These are phyloP conservation scores for Aureococcus anophagefferens DNA, from an alignment of 108 stramenopile species.

Conservation along the genomic window DNA sequence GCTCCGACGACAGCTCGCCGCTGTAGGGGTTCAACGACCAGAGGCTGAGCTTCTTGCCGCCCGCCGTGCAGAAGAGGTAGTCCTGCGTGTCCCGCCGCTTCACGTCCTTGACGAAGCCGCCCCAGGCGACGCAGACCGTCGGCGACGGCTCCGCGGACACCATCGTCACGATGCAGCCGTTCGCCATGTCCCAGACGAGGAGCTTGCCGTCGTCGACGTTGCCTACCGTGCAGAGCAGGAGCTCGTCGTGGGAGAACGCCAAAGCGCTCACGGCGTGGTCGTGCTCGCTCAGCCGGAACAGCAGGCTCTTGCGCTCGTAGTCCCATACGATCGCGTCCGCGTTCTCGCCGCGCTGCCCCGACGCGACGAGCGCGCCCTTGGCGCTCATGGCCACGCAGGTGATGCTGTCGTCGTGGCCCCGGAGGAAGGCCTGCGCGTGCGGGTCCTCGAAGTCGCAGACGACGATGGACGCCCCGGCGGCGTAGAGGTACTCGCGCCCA, in stretches of 20 bases:
- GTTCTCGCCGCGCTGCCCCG: conserved; percentile 37
- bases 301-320: conserved; percentile 16
- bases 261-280: conserved; percentile 39
- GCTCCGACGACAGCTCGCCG: conserved; percentile 24
- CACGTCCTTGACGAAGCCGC: conserved; percentile 39
- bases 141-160: conserved; percentile 20
- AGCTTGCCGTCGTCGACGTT: conserved; percentile 35
- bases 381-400: conserved; percentile 13
- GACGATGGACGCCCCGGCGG: conserved; percentile 32
- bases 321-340: conserved; percentile 47
- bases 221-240: conserved; percentile 34
- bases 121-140: conserved; percentile 17
- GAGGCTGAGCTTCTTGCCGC: conserved; percentile 28
- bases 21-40: conserved; percentile 48
- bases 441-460: conserved; percentile 40
- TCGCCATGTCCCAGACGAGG: conserved; percentile 46
- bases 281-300: conserved; percentile 45
- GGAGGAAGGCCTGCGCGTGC: conserved; percentile 37
- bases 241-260: conserved; percentile 46
- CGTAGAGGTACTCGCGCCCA: conserved; percentile 34
- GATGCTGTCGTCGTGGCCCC: conserved; percentile 32
- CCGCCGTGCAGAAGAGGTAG: conserved; percentile 42
- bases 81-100: conserved; percentile 45
- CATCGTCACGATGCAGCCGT: conserved; percentile 33
- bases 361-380: conserved; percentile 28